Conservation (phyloP, 257 asterid genomes). For the Jacaranda mimosifolia region DNA sequence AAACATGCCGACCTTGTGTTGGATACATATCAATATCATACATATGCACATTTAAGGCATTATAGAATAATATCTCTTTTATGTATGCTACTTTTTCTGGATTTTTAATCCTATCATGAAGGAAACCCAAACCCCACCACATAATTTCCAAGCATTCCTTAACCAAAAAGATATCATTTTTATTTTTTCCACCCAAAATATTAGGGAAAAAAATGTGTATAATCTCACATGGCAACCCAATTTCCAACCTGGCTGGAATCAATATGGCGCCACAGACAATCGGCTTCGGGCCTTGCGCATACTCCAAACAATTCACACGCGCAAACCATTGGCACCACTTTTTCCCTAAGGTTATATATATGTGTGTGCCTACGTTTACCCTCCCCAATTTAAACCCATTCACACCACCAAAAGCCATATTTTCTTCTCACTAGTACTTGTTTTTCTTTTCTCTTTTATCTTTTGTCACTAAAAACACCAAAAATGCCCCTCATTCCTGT, state of each 20-base stretch:
- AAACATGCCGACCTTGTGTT: no score
- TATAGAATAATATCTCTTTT: conserved; percentile 21
- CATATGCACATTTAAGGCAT: no score
- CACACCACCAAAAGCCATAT: conserved; percentile 6
- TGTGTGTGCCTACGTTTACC: background rate
- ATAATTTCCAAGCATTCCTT: background rate
- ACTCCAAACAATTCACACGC: conserved; percentile 28
- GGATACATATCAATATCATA: background rate
- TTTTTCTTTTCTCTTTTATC: background rate
- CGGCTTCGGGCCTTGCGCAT: conserved; percentile 9
- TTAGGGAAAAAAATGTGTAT: background rate
- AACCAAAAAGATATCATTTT: conserved; percentile 12
- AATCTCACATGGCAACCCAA: background rate
- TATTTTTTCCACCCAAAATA: background rate
- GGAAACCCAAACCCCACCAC: conserved; percentile 12
- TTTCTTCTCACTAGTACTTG: background rate
- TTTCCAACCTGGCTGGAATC: conserved; percentile 22
- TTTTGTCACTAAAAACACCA: background rate
- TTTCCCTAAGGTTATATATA: conserved; percentile 8
- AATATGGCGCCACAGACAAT: background rate
- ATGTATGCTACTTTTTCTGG: conserved; percentile 13
- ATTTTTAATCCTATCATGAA: background rate
- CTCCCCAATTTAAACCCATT: background rate
- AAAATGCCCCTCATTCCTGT: background rate
- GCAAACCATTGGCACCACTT: conserved; percentile 25